Evolutionary conservation across 768 basidiomycete species (phyloP).

Genomic region (Russula olivacea): DNA sequence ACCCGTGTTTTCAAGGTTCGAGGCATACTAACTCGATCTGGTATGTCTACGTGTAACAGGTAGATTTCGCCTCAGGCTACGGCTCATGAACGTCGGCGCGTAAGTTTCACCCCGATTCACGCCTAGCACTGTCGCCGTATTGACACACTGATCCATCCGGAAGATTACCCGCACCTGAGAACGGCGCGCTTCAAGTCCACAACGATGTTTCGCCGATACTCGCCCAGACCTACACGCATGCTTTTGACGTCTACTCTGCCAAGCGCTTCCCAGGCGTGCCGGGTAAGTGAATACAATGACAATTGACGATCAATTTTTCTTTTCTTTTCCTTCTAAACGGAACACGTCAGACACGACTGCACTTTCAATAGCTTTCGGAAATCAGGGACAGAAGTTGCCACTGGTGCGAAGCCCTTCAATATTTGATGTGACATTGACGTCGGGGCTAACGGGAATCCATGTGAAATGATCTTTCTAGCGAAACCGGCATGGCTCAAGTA

Average conservation of each 20-base stretch:
- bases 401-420: slow-evolving; percentile 43
- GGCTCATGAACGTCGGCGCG: slow-evolving; percentile 88
- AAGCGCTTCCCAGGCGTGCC: slow-evolving; percentile 95
- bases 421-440: slow-evolving; percentile 2
- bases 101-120: slow-evolving; percentile 42
- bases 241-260: slow-evolving; percentile 84
- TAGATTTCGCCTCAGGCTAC: slow-evolving; percentile 76
- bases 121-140: background rate
- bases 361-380: slow-evolving; percentile 81
- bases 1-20: background rate
- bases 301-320: background rate
- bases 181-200: slow-evolving; percentile 59
- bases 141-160: slow-evolving; percentile 1
- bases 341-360: slow-evolving; percentile 68
- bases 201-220: slow-evolving; percentile 67
- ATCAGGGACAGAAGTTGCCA: slow-evolving; percentile 85
- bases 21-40: slow-evolving; percentile 14
- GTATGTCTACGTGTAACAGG: slow-evolving; percentile 43
- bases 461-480: slow-evolving; percentile 41
- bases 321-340: background rate
- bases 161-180: slow-evolving; percentile 57
- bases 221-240: slow-evolving; percentile 76
- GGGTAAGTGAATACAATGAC: slow-evolving; percentile 40
- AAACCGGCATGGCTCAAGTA: slow-evolving; percentile 65
- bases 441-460: slow-evolving; percentile 24